phyloP scores from a whole-genome alignment of 1,284 basidiomycete genomes.

The Athelia sp. region DNA sequence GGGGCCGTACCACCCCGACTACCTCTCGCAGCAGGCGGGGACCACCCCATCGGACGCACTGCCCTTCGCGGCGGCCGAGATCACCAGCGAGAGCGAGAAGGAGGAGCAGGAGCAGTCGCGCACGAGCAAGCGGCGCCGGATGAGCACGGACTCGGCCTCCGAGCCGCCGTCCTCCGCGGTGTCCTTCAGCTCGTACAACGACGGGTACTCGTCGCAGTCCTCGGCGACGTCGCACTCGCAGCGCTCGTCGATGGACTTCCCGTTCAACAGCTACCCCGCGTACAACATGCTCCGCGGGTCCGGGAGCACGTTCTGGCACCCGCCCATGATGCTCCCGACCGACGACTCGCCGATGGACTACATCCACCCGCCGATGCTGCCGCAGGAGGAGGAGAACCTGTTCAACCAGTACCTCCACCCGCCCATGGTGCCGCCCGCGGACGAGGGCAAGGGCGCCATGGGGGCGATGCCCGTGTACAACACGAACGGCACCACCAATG shows the following conservation, averaged over 20 bases:
- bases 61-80: conserved; percentile 40
- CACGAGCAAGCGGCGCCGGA: conserved; percentile 57
- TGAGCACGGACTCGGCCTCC: conserved; percentile 68
- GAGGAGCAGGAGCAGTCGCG: conserved; percentile 33
- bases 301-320: conserved; percentile 65
- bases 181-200: conserved; percentile 45
- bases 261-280: conserved; percentile 39
- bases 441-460: neutral
- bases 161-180: conserved; percentile 59
- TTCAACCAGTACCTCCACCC: conserved; percentile 18
- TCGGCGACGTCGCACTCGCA: conserved; percentile 30
- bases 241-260: conserved; percentile 50
- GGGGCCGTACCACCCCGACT: conserved; percentile 65
- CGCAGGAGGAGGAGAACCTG: conserved; percentile 34
- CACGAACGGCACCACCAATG: neutral
- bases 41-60: conserved; percentile 40
- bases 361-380: conserved; percentile 40
- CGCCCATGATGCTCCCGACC: conserved; percentile 56
- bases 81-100: conserved; percentile 31
- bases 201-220: conserved; percentile 34
- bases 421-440: neutral
- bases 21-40: conserved; percentile 49
- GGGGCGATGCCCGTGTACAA: neutral
- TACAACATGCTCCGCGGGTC: conserved; percentile 46
- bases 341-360: conserved; percentile 47